A percentile compares a stretch with the other conserved stretches of the same genome.
Conservation (phyloP, 805 yeast genomes). For the Debaryomyces prosopidis region DNA sequence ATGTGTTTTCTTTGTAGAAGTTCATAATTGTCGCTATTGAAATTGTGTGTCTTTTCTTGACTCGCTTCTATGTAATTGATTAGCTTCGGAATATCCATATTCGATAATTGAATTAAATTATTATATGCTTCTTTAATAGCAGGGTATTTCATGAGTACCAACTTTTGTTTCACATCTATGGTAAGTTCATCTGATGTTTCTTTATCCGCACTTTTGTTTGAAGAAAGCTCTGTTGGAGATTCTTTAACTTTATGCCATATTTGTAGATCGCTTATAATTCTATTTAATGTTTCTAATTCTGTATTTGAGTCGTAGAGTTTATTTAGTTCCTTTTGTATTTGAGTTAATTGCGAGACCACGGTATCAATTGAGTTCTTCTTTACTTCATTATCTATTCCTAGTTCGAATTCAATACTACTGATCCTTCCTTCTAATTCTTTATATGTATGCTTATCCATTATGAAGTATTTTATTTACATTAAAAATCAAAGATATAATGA, state of each 20-base stretch:
- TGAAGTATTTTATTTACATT: too few relatives aligned
- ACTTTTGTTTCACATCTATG: constrained; percentile 15
- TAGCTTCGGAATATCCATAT: constrained; percentile 19
- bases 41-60: constrained; percentile 18
- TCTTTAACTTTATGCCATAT: constrained; percentile 15
- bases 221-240: neutral
- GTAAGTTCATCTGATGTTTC: constrained; percentile 1
- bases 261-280: constrained; percentile 16
- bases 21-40: constrained; percentile 8
- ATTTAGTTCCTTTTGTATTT: constrained; percentile 11
- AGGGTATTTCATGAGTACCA: constrained; percentile 22
- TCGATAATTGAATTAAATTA: constrained; percentile 21
- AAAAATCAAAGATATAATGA: neutral
- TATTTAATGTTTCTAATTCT: constrained; percentile 19
- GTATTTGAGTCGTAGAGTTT: constrained; percentile 14
- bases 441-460: constrained; percentile 8
- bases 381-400: constrained; percentile 2
- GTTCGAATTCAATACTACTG: constrained; percentile 9
- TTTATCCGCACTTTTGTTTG: neutral
- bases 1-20: constrained; percentile 7
- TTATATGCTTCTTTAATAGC: constrained; percentile 19
- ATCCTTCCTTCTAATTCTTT: constrained; percentile 8
- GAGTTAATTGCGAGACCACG: constrained; percentile 13
- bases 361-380: constrained; percentile 3
- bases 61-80: constrained; percentile 16